These are phyloP conservation scores for Xerocomus spinulosus DNA, from an alignment of 768 basidiomycete genomes.

Conservation along the genomic window DNA sequence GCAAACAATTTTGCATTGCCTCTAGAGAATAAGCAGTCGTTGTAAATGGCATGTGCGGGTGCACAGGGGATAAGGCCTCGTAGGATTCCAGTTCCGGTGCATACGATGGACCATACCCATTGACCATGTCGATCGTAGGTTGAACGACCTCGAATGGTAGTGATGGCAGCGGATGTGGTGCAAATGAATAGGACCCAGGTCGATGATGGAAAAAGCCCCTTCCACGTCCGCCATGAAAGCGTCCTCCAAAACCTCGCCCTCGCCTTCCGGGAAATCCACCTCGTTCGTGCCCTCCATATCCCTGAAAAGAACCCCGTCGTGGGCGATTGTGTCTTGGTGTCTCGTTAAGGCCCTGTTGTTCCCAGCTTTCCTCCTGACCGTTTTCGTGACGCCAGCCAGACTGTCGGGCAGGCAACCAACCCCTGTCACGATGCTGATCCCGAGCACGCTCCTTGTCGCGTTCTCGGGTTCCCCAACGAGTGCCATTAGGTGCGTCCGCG, in stretches of 20 bases:
- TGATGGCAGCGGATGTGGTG: constrained; percentile 16
- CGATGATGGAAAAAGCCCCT: constrained; percentile 33
- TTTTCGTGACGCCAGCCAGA: constrained; percentile 23
- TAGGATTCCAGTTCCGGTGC: constrained; percentile 29
- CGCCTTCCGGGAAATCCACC: constrained; percentile 29
- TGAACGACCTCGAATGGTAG: constrained; percentile 28
- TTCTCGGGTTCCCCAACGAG: constrained; percentile 29
- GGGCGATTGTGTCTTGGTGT: constrained; percentile 21
- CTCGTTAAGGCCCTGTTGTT: constrained; percentile 17
- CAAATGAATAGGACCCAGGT: constrained; percentile 30
- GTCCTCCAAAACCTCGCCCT: constrained; percentile 37
- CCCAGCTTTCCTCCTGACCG: constrained; percentile 20
- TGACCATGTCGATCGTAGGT: constrained; percentile 19
- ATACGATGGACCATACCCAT: constrained; percentile 32
- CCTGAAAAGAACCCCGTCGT: constrained; percentile 32
- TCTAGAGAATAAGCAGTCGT: constrained; percentile 56
- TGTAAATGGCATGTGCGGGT: constrained; percentile 41
- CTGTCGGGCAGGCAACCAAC: constrained; percentile 13
- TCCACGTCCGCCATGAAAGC: constrained; percentile 34
- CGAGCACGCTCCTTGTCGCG: constrained; percentile 19
- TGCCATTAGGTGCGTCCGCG: constrained; percentile 30
- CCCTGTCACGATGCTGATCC: constrained; percentile 19
- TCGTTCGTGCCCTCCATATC: constrained; percentile 31
- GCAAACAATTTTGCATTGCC: constrained; percentile 58
- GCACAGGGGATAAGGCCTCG: constrained; percentile 21